Base-by-base conservation (phyloP, 2,329 filamentous ascomycete genomes). In the Metarhizium humberi region DNA sequence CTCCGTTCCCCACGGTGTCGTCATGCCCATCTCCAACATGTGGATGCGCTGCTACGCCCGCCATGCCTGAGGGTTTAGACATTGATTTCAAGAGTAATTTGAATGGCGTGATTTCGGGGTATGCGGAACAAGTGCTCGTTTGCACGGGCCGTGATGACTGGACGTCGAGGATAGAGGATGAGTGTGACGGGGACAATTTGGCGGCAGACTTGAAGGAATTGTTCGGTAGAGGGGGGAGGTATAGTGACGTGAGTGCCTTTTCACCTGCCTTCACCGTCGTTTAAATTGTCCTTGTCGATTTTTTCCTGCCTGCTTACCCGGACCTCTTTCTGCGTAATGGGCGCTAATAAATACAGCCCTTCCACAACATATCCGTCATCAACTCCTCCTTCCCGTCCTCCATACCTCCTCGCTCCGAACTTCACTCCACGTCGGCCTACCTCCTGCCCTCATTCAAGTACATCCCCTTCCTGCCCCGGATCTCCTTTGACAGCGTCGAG, bases 361-460 rank as follows among this genome's bases (percentile, higher is more conserved):
- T 87, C 69, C 88, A 92, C 71, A 89, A 92, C 67, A 72, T 95
- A 56, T 80, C 90, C 30, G 75, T 92, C 55, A 83, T 89, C 25
- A 89, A 89, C 64, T 80, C 87, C 13, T 95, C 90, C 0, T 86
- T 96, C 62, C 75, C 79, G 10, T 81, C 86, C 36, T 78, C 78
- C 7, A 66, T 70, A n/a, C 73, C 73, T 2, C 69, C 69, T 38
- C 70, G 75, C 30, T 66, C 60, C 14, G 67, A 75, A 18, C 68
- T 78, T 55, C 77, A 78, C 67, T 79, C 69, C 20, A 79, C 80
- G 0, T 90, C 87, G 1, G 88, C 80, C 2, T 88, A 92, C 65
- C 77, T 96, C 20, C 81, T 96, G 36, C 92, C 92, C 2, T 85
- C 82, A 67, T 96, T 96, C 76, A 86, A 85, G 71, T 91, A 91